These are phyloP conservation scores for Patellaria atrata DNA, from an alignment of 495 filamentous ascomycete genomes.

Conservation along the genomic window DNA sequence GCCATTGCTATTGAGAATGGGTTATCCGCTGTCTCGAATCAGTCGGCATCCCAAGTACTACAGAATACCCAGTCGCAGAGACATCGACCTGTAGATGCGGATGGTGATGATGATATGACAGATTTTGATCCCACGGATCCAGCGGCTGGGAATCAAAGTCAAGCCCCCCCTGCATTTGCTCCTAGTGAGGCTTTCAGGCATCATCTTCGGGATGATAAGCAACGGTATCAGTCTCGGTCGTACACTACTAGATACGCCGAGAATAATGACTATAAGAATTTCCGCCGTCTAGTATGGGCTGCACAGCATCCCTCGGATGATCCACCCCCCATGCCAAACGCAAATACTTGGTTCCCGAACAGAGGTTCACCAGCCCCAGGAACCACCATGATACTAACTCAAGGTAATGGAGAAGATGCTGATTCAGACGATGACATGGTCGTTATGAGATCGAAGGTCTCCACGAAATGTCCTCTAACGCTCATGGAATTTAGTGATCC, in stretches of 20 bases:
- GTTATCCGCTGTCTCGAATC: conserved; percentile 5
- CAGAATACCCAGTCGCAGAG: conserved; percentile 4
- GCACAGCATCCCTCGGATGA: conserved; percentile 50
- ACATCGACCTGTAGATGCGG: conserved; percentile 1
- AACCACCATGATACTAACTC: too few relatives aligned
- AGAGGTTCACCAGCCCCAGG: conserved; percentile 24
- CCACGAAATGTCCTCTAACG: conserved; percentile 70
- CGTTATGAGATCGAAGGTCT: conserved; percentile 52
- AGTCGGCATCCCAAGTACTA: conserved; percentile 5
- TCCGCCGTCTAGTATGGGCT: conserved; percentile 67
- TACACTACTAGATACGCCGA: conserved; percentile 41
- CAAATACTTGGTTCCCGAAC: conserved; percentile 55
- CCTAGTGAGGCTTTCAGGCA: conserved; percentile 18
- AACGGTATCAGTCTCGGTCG: conserved; percentile 21
- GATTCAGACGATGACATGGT: conserved; percentile 60
- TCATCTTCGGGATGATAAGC: conserved; percentile 19
- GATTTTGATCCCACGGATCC: conserved; percentile 16
- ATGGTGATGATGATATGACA: conserved; percentile 11
- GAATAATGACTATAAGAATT: conserved; percentile 65
- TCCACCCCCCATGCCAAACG: conserved; percentile 47
- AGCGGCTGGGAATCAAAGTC: conserved; percentile 4
- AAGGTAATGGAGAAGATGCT: conserved; percentile 19
- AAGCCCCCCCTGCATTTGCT: conserved; percentile 10
- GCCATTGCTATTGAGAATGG: conserved; percentile 14
- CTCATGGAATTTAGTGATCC: conserved; percentile 59